phyloP scores from a whole-genome alignment of 495 filamentous ascomycete species.

The Lineolata rhizophorae region DNA sequence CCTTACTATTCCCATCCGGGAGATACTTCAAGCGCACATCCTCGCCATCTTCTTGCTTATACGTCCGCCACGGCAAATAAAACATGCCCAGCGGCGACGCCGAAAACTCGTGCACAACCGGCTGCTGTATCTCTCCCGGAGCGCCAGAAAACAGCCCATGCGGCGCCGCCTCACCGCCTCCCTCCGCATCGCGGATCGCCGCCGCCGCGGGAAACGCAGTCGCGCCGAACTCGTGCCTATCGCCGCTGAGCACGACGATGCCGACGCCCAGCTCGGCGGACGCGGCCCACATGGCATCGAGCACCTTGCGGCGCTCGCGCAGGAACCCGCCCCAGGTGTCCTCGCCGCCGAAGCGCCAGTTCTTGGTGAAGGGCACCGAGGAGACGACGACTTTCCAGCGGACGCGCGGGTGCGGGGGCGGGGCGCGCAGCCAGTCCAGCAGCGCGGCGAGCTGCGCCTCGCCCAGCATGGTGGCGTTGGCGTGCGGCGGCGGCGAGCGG shows the following conservation, averaged over 20 bases:
- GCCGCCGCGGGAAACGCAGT: constrained; percentile 37
- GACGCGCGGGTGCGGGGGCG: constrained; percentile 42
- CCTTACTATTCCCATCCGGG: constrained; percentile 74
- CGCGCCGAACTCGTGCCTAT: constrained; percentile 86
- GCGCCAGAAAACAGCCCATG: no score
- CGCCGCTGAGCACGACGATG: constrained; percentile 69
- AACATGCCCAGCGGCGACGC: constrained; percentile 84
- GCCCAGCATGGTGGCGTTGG: constrained; percentile 45
- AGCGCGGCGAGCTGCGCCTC: constrained; percentile 55
- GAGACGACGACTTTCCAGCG: constrained; percentile 85
- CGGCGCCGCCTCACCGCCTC: constrained; percentile 28
- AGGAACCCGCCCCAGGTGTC: constrained; percentile 93
- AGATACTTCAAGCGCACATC: constrained; percentile 52
- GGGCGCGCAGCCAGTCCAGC: constrained; percentile 45
- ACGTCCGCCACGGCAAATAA: constrained; percentile 68
- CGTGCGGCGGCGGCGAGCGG: constrained; percentile 27
- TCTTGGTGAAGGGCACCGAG: constrained; percentile 86
- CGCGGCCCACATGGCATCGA: constrained; percentile 80
- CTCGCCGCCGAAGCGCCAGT: constrained; percentile 62
- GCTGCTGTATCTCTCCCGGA: no score
- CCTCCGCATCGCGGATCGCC: constrained; percentile 9
- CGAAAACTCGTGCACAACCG: constrained; percentile 67
- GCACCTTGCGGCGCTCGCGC: constrained; percentile 48
- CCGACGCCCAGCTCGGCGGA: constrained; percentile 42
- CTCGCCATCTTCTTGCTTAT: constrained; percentile 50